These are phyloP conservation scores for Colletotrichum brevisporum DNA, from an alignment of 2,329 filamentous ascomycete species.

Conservation along the genomic window DNA sequence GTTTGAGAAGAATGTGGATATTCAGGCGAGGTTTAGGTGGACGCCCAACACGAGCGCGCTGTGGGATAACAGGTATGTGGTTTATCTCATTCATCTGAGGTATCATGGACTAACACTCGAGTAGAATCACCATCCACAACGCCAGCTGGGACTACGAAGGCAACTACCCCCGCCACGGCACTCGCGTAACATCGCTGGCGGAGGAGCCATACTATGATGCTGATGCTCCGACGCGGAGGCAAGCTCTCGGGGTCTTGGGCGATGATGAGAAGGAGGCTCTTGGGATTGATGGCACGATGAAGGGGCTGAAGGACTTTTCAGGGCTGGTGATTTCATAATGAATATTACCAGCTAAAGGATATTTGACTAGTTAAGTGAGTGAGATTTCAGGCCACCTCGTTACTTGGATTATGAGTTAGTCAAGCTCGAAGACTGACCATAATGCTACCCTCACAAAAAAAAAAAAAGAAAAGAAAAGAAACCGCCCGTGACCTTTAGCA, in stretches of 20 bases:
- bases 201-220: conserved; percentile 80
- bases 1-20: conserved; percentile 78
- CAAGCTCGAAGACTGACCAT: no score
- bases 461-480: no score
- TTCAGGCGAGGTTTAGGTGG: conserved; percentile 81
- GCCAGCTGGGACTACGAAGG: conserved; percentile 82
- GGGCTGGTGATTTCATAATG: no score
- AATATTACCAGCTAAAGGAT: no score
- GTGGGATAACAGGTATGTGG: conserved; percentile 76
- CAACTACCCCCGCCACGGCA: conserved; percentile 77
- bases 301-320: conserved; percentile 30
- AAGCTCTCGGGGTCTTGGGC: conserved; percentile 75
- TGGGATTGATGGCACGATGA: conserved; percentile 18
- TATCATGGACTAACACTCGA: background rate
- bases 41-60: conserved; percentile 75
- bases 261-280: conserved; percentile 62
- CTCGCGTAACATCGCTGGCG: conserved; percentile 77
- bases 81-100: no score
- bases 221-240: conserved; percentile 74
- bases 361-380: no score
- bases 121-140: conserved; percentile 79
- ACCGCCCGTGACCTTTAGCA: no score
- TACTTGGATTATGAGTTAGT: no score
- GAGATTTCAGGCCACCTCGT: no score
- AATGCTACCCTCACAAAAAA: no score